Evolutionary conservation across 768 basidiomycete species (phyloP), one percentile per base, ranked within the genome.

Genomic region (Leccinum sublutescens): DNA sequence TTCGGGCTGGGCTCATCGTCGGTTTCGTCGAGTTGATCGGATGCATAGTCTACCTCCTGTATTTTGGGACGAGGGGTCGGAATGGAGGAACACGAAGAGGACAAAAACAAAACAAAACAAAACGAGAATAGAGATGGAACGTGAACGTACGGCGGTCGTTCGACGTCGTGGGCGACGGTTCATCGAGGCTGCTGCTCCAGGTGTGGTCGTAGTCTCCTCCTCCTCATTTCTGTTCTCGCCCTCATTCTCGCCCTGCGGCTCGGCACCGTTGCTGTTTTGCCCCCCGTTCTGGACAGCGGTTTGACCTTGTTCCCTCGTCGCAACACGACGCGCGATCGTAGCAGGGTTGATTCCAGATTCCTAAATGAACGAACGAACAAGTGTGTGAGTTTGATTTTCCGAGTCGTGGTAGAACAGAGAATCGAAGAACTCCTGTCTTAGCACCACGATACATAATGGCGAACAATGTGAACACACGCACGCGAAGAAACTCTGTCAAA

Each of bases 401-500:
- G 23, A 66, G 62, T 4, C 21, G 64, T 72, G 25, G 79, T 31
- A 52, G 27, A 21, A 52, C 50, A 15, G 29, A 52, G n/a, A 40
- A n/a, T n/a, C 4, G n/a, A 43, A 43, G 7, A 43, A 2, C 43
- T 43, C 43, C 43, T 43, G 43, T 43, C 43, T 43, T 43, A 19
- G 43, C 43, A 43, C n/a, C 4, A 15, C 1, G n/a, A n/a, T 5
- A 10, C n/a, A 11, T 43, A 10, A 43, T n/a, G 17, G 38, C 17
- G 17, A 40, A n/a, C 38, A 10, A n/a, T 40, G 15, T 38, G 36
- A 12, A 21, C 4, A n/a, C 25, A 72, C 77, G 29, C 60, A 89
- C 92, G 66, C 82, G 82, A 34, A 94, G 76, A 64, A 89, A 94
- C 62, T 91, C 89, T 36, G 92, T 93, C 12, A 94, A 75, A 0